Conservation (phyloP, 768 basidiomycete genomes). For the Rhizopogon vesiculosus region DNA sequence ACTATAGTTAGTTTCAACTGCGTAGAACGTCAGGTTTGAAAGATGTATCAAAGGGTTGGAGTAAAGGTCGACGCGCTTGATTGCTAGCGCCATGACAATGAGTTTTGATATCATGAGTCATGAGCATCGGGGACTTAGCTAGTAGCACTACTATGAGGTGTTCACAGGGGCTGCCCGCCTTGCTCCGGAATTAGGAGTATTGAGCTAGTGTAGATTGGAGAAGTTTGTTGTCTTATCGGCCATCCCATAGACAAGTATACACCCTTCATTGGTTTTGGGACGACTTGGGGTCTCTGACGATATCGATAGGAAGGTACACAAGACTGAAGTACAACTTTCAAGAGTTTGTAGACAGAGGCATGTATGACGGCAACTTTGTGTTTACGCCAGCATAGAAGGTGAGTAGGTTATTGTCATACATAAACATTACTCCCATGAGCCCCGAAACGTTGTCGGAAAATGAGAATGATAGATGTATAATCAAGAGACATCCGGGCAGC, state of each 20-base stretch:
- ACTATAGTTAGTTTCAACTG: no score
- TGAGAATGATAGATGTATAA: not conserved
- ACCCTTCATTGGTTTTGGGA: not conserved
- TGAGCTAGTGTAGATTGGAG: not conserved
- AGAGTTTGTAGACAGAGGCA: not conserved
- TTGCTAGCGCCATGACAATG: no score
- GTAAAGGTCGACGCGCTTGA: no score
- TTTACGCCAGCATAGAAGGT: not conserved
- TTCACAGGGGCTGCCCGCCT: not conserved
- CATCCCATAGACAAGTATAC: not conserved
- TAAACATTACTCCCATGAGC: not conserved
- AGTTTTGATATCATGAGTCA: not conserved
- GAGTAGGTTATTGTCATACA: not conserved
- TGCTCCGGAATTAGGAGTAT: no score
- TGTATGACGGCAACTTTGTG: not conserved
- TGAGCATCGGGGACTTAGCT: not conserved
- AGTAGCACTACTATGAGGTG: constrained; percentile 1
- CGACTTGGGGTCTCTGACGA: not conserved
- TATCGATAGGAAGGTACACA: not conserved
- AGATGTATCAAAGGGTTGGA: no score
- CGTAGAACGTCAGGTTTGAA: no score
- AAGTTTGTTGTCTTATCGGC: not conserved
- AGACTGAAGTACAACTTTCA: not conserved
- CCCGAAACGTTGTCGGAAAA: not conserved
- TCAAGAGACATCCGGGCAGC: no score